Evolutionary conservation across 306 rosid species (phyloP), one percentile per base, ranked within the genome.

Genomic region (Comarum palustre): DNA sequence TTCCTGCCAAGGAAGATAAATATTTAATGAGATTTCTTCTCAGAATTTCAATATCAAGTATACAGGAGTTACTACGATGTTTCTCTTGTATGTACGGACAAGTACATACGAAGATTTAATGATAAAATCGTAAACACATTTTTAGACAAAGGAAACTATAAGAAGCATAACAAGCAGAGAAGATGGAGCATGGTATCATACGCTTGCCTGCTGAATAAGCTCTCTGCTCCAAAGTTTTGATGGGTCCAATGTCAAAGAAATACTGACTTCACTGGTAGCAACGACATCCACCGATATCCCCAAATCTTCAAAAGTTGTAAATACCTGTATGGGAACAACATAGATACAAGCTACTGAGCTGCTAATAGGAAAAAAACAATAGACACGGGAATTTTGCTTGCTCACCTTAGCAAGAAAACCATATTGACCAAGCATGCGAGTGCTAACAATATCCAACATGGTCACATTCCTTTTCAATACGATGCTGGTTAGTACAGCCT

Each of bases 361-460:
- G n/a, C 51, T 60, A 17, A 73, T 43, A 19, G 29, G 15, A 41
- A 66, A 68, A 66, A 64, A 6, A n/a, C 68, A 68, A 39, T 20
- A 58, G 25, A 72, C 38, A 69, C 27, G 73, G 45, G 36, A 42
- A 20, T 24, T 81, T 64, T 68, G 67, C 45, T 65, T 82, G 79
- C 91, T 83, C 78, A 90, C 98, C 90, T 85, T 93, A 61, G 98
- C 98, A 81, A 90, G 98, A 82, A 93, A 93, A 60, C 98, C 98
- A 77, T 6, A 87, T 82, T 89, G 96, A 63, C 98, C 98, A 54
- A 93, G 98, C 98, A 93, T 93, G 73, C 98, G 93, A 54, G 98
- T 90, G 87, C 96, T 93, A 52, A 81, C 98, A 47, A 93, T 93
- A 90, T 93, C 98, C 92, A 93, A 85, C 98, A 89, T 90, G 69